Base-by-base conservation (phyloP, 257 asterid species). In the Henckelia pumila region DNA sequence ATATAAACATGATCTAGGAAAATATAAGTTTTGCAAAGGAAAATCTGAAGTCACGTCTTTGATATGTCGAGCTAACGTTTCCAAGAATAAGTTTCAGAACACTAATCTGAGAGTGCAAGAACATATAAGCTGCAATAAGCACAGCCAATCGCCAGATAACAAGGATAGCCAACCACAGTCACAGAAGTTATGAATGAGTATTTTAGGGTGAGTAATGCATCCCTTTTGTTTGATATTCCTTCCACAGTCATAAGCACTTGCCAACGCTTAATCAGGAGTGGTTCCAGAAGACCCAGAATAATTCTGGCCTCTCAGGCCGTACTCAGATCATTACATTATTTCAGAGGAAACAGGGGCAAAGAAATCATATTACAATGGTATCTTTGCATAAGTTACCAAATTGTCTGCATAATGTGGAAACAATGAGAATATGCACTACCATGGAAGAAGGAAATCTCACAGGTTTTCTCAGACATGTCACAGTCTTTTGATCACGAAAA, bases 381-480 rank as follows among this genome's bases (percentile, higher is more conserved):
- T 67, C 86, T 58, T 20, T 67, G 26, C 82, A 30, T 50, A 76
- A 67, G 70, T 71, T 81, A 60, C 84, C 81, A 1, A 64, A 52
- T 28, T 60, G 75, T 60, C 76, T 72, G 67, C 81, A 47, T 37
- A 80, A 73, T 61, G 56, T 73, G 29, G 81, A 78, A 73, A 71
- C 79, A 58, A 74, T 79, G 87, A 83, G 82, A 81, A 77, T 80
- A 71, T 74, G 86, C 74, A 47, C 55, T 21, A 47, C 21, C 7
- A 17, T 47, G 20, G 20, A 16, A 16, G 21, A 47, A 47, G 55
- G 8, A 29, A 61, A 56, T 28, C 26, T 25, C 44, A 82, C 75
- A 66, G 65, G 68, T 67, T 77, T 73, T 83, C 96, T 76, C 92
- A 80, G 83, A 81, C 86, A 61, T 82, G 79, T 26, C 89, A 35